Percentiles rank a stretch among this genome's conserved stretches.
Conservation (phyloP, 176 grass and related monocot genomes). For the Tillandsia leiboldiana region DNA sequence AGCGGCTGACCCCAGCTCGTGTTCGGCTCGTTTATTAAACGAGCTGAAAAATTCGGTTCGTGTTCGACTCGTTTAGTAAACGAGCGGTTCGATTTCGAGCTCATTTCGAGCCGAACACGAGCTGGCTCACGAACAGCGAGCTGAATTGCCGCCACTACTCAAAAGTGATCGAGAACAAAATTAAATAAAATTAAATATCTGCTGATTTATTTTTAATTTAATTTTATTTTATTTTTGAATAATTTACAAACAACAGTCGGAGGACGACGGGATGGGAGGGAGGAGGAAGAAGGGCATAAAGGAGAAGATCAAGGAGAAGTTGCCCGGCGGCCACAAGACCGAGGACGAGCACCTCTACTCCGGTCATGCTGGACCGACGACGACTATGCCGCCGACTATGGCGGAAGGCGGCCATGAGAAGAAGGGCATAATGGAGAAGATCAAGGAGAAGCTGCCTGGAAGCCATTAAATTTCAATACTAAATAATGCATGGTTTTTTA, state of each 20-base stretch:
- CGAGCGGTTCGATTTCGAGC: too few species aligned
- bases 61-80: too few species aligned
- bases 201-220: not conserved
- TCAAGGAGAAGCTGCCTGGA: constrained; percentile 77
- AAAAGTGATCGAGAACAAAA: too few species aligned
- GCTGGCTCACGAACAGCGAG: too few species aligned
- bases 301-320: constrained; percentile 79
- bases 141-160: too few species aligned
- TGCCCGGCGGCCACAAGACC: constrained; percentile 42
- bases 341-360: not conserved
- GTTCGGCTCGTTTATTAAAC: too few species aligned
- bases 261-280: constrained; percentile 56
- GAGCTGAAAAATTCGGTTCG: too few species aligned
- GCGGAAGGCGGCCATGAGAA: constrained; percentile 41
- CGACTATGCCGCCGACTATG: not conserved
- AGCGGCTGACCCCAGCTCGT: too few species aligned
- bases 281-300: constrained; percentile 82
- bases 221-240: not conserved
- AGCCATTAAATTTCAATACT: constrained; percentile 12
- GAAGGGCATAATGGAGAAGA: constrained; percentile 75
- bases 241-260: constrained; percentile 18
- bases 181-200: not conserved
- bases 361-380: not conserved
- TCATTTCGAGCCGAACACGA: too few species aligned
- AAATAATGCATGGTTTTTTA: too few species aligned